These are phyloP conservation scores for Salix koriyanagi DNA, from an alignment of 345 rosid genomes.

Conservation along the genomic window DNA sequence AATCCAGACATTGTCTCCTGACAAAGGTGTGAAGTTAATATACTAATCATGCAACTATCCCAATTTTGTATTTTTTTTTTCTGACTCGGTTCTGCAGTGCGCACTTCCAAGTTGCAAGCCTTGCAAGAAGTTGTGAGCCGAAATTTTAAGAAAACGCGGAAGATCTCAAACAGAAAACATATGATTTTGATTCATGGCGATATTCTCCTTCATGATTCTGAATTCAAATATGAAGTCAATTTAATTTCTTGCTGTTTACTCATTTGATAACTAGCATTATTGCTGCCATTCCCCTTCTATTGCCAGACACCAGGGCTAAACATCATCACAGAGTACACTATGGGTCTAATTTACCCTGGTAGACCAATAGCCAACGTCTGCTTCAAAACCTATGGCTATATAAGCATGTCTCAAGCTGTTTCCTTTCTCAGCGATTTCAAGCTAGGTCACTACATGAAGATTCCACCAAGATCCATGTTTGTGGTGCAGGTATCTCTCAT, in stretches of 20 bases:
- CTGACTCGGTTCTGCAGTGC: too few species aligned
- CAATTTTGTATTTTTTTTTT: too few species aligned
- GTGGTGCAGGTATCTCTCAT: slow-evolving; percentile 7
- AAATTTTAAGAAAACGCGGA: not conserved
- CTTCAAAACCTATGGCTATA: slow-evolving; percentile 17
- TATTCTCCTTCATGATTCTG: not conserved
- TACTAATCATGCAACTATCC: too few species aligned
- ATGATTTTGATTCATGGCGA: not conserved
- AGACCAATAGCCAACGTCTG: slow-evolving; percentile 58
- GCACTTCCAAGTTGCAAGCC: not conserved
- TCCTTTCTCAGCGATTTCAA: slow-evolving; percentile 15
- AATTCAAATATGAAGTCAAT: too few species aligned
- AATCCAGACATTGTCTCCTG: not conserved
- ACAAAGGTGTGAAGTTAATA: too few species aligned
- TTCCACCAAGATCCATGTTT: slow-evolving; percentile 19
- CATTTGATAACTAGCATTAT: not conserved
- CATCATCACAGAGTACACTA: slow-evolving; percentile 54
- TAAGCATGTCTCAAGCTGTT: slow-evolving; percentile 18
- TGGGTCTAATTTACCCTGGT: slow-evolving; percentile 55
- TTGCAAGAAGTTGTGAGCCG: not conserved
- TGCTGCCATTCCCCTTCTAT: not conserved
- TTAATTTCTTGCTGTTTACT: not conserved
- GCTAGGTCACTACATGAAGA: slow-evolving; percentile 18
- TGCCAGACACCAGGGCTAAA: slow-evolving; percentile 51
- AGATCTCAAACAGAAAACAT: not conserved